Evolutionary conservation across 257 asterid genomes (phyloP).

Genomic region (Cinchona pubescens): DNA sequence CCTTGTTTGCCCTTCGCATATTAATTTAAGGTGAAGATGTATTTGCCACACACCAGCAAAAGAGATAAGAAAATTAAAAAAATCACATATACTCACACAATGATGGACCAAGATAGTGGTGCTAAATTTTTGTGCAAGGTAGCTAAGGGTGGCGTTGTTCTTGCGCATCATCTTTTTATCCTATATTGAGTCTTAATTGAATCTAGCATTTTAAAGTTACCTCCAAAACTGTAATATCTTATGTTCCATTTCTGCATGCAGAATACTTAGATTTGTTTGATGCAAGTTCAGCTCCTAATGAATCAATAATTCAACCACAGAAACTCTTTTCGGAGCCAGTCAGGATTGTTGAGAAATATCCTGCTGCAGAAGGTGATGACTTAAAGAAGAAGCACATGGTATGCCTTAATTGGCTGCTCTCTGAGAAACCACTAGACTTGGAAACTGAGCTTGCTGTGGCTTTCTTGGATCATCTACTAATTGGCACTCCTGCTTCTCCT

Average conservation of each 20-base stretch:
- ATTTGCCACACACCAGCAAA: not conserved
- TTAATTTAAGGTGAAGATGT: not conserved
- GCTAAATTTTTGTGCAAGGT: not conserved
- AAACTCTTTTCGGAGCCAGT: slow-evolving; percentile 74
- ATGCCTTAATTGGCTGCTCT: slow-evolving; percentile 92
- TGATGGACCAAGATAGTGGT: not conserved
- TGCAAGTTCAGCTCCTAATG: slow-evolving; percentile 78
- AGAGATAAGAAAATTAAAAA: not conserved
- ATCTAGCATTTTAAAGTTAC: slow-evolving; percentile 18
- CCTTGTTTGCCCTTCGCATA: not conserved
- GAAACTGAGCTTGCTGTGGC: slow-evolving; percentile 93
- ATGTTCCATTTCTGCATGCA: slow-evolving; percentile 32
- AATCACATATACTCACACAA: too few relatives aligned
- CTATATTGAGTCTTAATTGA: not conserved
- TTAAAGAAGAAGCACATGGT: slow-evolving; percentile 94
- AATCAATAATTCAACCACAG: slow-evolving; percentile 70
- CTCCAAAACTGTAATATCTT: slow-evolving; percentile 3
- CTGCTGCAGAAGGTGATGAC: slow-evolving; percentile 85
- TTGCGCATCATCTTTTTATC: not conserved
- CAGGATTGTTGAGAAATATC: slow-evolving; percentile 82
- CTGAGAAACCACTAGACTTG: slow-evolving; percentile 83
- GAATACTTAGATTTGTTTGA: slow-evolving; percentile 89
- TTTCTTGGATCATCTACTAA: slow-evolving; percentile 78
- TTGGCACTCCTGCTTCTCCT: slow-evolving; percentile 99
- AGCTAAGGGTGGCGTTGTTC: not conserved